Percentiles rank a stretch among this genome's conserved stretches.
phyloP scores from a whole-genome alignment of 108 stramenopile genomes.

The Cyclotella kingstonii region DNA sequence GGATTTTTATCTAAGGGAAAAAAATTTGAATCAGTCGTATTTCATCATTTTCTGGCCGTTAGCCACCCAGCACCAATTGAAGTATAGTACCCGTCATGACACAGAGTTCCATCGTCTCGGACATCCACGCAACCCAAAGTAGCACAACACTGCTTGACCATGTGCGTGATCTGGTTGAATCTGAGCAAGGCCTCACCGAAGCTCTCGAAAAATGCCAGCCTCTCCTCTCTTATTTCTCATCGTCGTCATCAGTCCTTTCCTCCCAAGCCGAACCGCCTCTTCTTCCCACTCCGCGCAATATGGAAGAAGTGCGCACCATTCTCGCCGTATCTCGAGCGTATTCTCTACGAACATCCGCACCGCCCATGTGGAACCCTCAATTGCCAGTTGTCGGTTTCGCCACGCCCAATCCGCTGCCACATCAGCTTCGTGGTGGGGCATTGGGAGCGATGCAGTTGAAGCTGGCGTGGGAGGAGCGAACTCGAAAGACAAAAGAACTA shows the following conservation, averaged over 20 bases:
- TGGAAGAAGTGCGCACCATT: constrained; percentile 56
- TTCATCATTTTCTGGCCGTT: too few species aligned
- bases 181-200: constrained; percentile 72
- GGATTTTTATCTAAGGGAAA: too few species aligned
- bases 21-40: too few species aligned
- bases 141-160: constrained; percentile 31
- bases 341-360: constrained; percentile 72
- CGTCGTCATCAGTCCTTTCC: constrained; percentile 32
- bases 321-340: constrained; percentile 71
- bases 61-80: too few species aligned
- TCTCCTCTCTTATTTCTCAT: constrained; percentile 22
- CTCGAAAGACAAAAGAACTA: constrained; percentile 42
- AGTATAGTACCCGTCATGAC: too few species aligned
- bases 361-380: constrained; percentile 80
- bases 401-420: constrained; percentile 82
- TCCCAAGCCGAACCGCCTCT: constrained; percentile 45
- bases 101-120: too few species aligned
- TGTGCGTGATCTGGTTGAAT: constrained; percentile 55
- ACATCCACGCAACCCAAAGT: not conserved
- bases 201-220: constrained; percentile 53
- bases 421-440: constrained; percentile 80
- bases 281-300: constrained; percentile 49
- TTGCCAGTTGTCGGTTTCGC: constrained; percentile 78
- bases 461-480: constrained; percentile 56
- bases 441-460: constrained; percentile 77